phyloP scores from a whole-genome alignment of 176 grass and related monocot species.

The Poa pratensis region DNA sequence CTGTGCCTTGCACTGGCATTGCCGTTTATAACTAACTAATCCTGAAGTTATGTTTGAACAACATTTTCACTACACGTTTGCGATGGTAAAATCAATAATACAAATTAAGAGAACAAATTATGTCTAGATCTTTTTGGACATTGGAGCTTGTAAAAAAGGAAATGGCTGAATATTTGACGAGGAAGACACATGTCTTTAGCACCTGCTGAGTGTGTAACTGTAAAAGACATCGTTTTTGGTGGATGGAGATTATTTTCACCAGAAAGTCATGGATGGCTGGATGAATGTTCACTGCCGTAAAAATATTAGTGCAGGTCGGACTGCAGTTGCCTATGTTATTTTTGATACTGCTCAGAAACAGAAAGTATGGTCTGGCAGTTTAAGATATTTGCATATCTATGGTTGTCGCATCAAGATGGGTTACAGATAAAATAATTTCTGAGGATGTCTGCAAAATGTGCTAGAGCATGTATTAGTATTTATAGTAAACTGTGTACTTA shows the following conservation, averaged over 20 bases:
- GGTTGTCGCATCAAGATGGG: background rate
- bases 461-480: background rate
- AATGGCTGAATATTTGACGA: background rate
- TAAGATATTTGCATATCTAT: conserved; percentile 3
- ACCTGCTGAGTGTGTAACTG: background rate
- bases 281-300: background rate
- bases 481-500: background rate
- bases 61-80: background rate
- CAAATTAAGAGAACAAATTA: background rate
- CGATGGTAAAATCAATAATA: background rate
- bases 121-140: background rate
- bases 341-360: conserved; percentile 19
- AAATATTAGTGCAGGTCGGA: background rate
- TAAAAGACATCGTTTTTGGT: background rate
- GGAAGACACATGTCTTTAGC: background rate
- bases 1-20: too few species aligned
- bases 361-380: background rate
- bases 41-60: background rate
- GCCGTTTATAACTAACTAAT: too few species aligned
- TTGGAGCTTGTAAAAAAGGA: background rate
- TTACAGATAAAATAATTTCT: background rate
- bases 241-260: background rate
- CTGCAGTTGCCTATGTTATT: background rate
- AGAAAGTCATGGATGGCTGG: background rate
- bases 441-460: background rate